Evolutionary conservation across 148 eudicot species (phyloP), one percentile per base, ranked within the genome.

Genomic region (Dianthus caryophyllus): DNA sequence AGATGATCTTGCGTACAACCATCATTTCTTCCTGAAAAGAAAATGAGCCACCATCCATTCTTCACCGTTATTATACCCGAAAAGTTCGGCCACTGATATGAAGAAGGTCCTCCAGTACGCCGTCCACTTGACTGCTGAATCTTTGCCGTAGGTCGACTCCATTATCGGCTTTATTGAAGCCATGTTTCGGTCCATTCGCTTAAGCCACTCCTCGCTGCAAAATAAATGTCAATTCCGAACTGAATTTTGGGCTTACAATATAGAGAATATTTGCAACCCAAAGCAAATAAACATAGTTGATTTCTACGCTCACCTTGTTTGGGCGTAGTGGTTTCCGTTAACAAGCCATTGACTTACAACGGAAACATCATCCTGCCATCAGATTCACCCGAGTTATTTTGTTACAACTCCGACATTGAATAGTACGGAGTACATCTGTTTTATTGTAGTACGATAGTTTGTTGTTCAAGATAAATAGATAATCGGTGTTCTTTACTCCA

Each of bases 21-120:
- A 73, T 84, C 66, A 84, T 73, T 90, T 88, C 80, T 80, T 95
- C 81, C 84, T 88, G 73, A 90, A 94, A 1, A 94, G 84, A 81
- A 83, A 83, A 74, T 80, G 90, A 1, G 93, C 69, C 61, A 95
- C 99, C 99, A 95, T 90, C 99, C 99, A 95, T 80, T 94, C 99
- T 71, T 90, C 89, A 17, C 99, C 99, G 60, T 90, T 72, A 66
- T 84, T 86, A 84, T 94, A 94, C 30, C 79, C 89, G 41, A 88
- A 90, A 9, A 94, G 76, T 73, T 94, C 99, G 0, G 99, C 97
- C 69, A 95, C 97, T 62, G 93, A 75, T 18, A 95, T 85, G 85
- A 90, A 95, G 76, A 85, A 90, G 14, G 97, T 88, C 76, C 99
- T 81, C 98, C 97, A 94, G 50, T 94, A 88, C 24, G 80, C 96